Evolutionary conservation across 2,329 filamentous ascomycete species (phyloP), one percentile per base, ranked within the genome.

Genomic region (Pseudocercospora cruenta): DNA sequence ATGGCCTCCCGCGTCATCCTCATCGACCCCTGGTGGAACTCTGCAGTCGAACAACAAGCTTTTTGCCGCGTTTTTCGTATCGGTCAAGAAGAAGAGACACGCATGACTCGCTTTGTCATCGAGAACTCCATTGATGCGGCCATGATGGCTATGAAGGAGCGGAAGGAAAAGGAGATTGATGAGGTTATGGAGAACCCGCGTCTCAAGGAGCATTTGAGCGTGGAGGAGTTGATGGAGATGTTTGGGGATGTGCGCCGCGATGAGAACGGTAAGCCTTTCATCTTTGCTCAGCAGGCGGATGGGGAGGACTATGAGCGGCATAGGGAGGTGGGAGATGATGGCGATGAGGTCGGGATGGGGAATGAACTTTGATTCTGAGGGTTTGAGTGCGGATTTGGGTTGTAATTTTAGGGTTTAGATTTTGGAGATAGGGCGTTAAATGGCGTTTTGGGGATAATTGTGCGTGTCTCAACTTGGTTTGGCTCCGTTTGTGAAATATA

Each of bases 61-160:
- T 87, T 86, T 72, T 85, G 82, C 1, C 85, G 91, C 0, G 85
- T 92, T 0, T 86, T 85, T 70, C 83, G 91, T 4, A 87, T 89
- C 2, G 90, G 90, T 0, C 91, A 94, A 68, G 67, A 73, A 0
- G 85, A 88, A 49, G 79, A 86, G 36, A 88, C 89, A 0, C 79
- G 86, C 10, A 83, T 91, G 64, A 82, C 86, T 0, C 82, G 87
- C 0, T 81, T 93, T 36, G 77, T 87, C 0, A 81, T 88, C 0
- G 76, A 80, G 1, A 80, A 84, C 4, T 85, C 83, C 0, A 85
- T 91, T 4, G 90, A 93, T 65, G 79, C 84, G 9, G 78, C 82
- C 0, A 80, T 93, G 3, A 73, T 83, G 0, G 55, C 75, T 0
- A 81, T 91, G 68, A 90, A 93, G 65, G 66, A 80, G 0, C 60